Evolutionary conservation across 2,329 filamentous ascomycete genomes (phyloP).

Genomic region (Penicillium sp.): DNA sequence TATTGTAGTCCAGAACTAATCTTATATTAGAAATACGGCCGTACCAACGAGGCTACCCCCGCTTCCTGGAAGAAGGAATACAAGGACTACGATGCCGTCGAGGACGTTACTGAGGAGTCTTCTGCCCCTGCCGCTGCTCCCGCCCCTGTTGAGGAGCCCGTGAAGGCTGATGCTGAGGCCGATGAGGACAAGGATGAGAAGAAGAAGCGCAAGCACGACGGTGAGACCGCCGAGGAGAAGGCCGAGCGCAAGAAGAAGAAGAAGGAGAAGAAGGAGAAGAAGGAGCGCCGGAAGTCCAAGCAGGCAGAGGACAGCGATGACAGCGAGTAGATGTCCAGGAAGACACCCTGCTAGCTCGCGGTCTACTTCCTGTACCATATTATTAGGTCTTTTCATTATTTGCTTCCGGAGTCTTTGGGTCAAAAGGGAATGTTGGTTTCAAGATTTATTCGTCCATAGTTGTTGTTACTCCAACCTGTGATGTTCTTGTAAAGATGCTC

Average conservation of each 20-base stretch:
- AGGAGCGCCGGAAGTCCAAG: slow-evolving; percentile 77
- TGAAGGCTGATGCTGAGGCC: slow-evolving; percentile 46
- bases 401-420: slow-evolving; percentile 41
- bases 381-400: slow-evolving; percentile 22
- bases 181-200: slow-evolving; percentile 45
- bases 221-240: slow-evolving; percentile 52
- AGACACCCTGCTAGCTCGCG: slow-evolving; percentile 16
- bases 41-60: slow-evolving; percentile 87
- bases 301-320: slow-evolving; percentile 71
- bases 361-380: slow-evolving; percentile 44
- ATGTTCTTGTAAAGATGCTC: not conserved
- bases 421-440: slow-evolving; percentile 38
- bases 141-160: slow-evolving; percentile 19
- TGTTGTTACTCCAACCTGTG: slow-evolving; percentile 10
- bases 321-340: slow-evolving; percentile 41
- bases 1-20: not conserved
- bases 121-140: slow-evolving; percentile 38
- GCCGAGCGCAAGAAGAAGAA: slow-evolving; percentile 53
- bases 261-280: slow-evolving; percentile 57
- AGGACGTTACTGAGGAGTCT: slow-evolving; percentile 47
- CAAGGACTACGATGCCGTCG: slow-evolving; percentile 74
- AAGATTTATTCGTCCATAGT: slow-evolving; percentile 24
- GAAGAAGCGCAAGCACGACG: slow-evolving; percentile 59
- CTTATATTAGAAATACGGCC: slow-evolving; percentile 70
- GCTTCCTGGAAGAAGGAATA: slow-evolving; percentile 91